Evolutionary conservation across 768 basidiomycete species (phyloP).

Genomic region (Kwoniella sp.): DNA sequence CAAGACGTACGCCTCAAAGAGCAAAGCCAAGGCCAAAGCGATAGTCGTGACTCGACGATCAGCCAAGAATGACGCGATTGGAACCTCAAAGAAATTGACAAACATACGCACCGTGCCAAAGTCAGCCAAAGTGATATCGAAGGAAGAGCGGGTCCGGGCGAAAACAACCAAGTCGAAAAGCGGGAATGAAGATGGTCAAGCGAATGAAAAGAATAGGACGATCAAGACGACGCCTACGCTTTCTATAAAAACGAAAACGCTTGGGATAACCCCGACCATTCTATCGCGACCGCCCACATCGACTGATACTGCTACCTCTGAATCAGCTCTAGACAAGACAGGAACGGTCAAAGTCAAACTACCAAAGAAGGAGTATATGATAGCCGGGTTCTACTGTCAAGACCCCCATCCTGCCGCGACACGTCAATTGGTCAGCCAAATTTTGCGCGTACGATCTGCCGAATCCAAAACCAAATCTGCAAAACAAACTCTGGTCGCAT

Average conservation of each 20-base stretch:
- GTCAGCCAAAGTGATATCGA: neutral
- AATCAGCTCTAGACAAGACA: neutral
- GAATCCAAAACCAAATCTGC: slow-evolving; percentile 9
- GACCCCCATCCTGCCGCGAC: slow-evolving; percentile 31
- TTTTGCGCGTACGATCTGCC: slow-evolving; percentile 5
- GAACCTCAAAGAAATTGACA: neutral
- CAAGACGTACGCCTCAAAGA: neutral
- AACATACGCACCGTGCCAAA: neutral
- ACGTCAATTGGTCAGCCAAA: slow-evolving; percentile 32
- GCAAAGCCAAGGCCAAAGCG: neutral
- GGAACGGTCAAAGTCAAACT: neutral
- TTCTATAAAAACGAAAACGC: too few species aligned
- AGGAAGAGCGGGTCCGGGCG: neutral
- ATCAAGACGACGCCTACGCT: too few species aligned
- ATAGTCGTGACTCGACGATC: neutral
- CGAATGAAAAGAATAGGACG: neutral
- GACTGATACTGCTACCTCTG: neutral
- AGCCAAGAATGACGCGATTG: neutral
- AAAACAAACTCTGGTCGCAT: neutral
- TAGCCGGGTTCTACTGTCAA: slow-evolving; percentile 48
- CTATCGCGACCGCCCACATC: neutral
- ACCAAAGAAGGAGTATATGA: slow-evolving; percentile 39
- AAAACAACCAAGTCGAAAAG: neutral
- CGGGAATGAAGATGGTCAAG: neutral
- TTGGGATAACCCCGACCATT: too few species aligned